Base-by-base conservation (phyloP, 139 green algal genomes). In the Volvox africanus region DNA sequence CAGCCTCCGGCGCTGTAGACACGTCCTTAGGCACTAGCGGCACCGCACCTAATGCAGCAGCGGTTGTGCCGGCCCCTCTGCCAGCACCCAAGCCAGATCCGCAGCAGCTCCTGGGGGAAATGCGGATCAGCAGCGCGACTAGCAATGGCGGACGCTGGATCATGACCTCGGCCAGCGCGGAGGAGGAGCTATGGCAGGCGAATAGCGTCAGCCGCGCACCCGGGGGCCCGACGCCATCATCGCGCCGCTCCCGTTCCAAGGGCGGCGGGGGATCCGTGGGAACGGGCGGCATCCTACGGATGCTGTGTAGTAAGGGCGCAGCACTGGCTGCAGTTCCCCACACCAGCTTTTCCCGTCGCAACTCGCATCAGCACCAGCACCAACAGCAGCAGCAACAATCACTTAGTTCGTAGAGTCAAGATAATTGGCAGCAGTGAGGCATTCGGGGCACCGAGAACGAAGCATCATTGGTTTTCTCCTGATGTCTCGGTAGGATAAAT, bases 251-350 rank as follows among this genome's bases (percentile, higher is more conserved):
- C 26, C 71, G 71, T 2, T 20, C 24, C 71, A 33, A 30, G 71
- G 71, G 71, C 71, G 71, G 71, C 2, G 71, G 71, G 32, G 75
- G 75, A 33, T 33, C 32, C 1, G 75, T 17, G 16, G 75, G 21
- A 2, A 61, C 75, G 9, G 32, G 32, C 32, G 78, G 78, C 16
- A 84, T 84, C 78, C 37, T 84, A 16, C 36, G 78, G 0, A 22
- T 84, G 78, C 78, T 84, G 17, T 84, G 78, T 26, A 84, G 78
- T 44, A 84, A 84, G 78, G 78, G 78, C 20, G 78, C 78, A 1
- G 36, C 20, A 44, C 78, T 36, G 13, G 17, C 2, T 1, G 37
- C 9, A 11, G 30, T 26, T 0, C 20, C 78, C 37, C 18, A 32
- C 1, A 13, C 17, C 36, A 65, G 36, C 37, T 26, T 36, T 16